Conservation (phyloP, 495 filamentous ascomycete species). For the Friedmanniomyces endolithicus region DNA sequence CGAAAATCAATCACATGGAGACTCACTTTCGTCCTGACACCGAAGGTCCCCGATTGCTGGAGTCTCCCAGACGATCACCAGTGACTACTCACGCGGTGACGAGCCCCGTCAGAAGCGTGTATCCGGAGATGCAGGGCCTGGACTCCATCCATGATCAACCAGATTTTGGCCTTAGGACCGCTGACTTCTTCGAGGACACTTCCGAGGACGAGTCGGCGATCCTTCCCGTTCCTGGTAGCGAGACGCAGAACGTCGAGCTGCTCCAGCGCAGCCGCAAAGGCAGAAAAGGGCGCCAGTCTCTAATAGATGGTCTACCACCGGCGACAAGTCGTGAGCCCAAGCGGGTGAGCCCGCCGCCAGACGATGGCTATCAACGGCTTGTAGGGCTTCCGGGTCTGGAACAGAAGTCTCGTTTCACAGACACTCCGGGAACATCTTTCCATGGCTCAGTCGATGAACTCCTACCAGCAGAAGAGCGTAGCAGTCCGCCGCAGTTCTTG, state of each 20-base stretch:
- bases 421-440: conserved; percentile 12
- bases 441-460: conserved; percentile 19
- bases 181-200: conserved; percentile 21
- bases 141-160: conserved; percentile 16
- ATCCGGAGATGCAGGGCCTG: conserved; percentile 16
- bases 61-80: conserved; percentile 14
- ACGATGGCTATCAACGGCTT: conserved; percentile 15
- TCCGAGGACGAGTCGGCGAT: conserved; percentile 12
- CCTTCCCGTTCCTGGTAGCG: neutral
- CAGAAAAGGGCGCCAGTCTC: conserved; percentile 3
- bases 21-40: conserved; percentile 1
- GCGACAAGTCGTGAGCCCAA: neutral
- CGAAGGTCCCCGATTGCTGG: conserved; percentile 3
- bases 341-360: neutral
- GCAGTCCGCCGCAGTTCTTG: conserved; percentile 1
- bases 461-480: neutral
- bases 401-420: neutral
- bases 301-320: neutral
- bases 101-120: conserved; percentile 9
- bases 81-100: conserved; percentile 1
- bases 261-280: neutral
- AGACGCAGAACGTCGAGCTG: conserved; percentile 1
- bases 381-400: neutral
- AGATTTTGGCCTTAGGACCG: conserved; percentile 13
- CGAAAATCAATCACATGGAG: neutral